A percentile compares a stretch with the other conserved stretches of the same genome.
Conservation (phyloP, 768 basidiomycete genomes). For the Lactarius deliciosus region DNA sequence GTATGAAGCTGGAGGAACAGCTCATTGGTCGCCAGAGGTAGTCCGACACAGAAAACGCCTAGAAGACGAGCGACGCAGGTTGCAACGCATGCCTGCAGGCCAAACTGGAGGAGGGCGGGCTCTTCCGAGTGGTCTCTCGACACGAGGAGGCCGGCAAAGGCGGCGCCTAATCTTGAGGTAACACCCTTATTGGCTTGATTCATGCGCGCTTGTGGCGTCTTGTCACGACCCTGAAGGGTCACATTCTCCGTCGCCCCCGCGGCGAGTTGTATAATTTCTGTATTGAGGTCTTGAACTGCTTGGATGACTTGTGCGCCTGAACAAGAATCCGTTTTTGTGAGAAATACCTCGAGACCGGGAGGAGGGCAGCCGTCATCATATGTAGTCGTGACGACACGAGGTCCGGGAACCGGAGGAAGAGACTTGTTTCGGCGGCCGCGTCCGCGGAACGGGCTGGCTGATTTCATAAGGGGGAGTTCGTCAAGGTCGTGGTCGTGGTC, state of each 20-base stretch:
- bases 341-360: slow-evolving; percentile 61
- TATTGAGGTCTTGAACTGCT: slow-evolving; percentile 76
- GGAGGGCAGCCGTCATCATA: slow-evolving; percentile 59
- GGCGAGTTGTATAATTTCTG: slow-evolving; percentile 78
- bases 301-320: slow-evolving; percentile 78
- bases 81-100: slow-evolving; percentile 67
- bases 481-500: slow-evolving; percentile 26
- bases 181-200: slow-evolving; percentile 59
- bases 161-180: slow-evolving; percentile 59
- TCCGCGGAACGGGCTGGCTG: slow-evolving; percentile 22
- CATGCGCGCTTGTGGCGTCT: slow-evolving; percentile 42
- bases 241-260: slow-evolving; percentile 71
- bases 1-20: slow-evolving; percentile 61
- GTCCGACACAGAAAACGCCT: slow-evolving; percentile 71
- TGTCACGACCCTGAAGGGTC: slow-evolving; percentile 47
- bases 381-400: slow-evolving; percentile 26
- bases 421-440: slow-evolving; percentile 31
- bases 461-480: slow-evolving; percentile 19
- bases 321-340: slow-evolving; percentile 73
- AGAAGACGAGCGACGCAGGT: slow-evolving; percentile 67
- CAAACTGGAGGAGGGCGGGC: slow-evolving; percentile 73
- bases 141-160: slow-evolving; percentile 59
- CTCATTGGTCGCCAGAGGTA: slow-evolving; percentile 66
- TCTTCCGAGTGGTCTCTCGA: slow-evolving; percentile 71
- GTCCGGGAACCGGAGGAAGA: slow-evolving; percentile 29